A percentile compares a stretch with the other conserved stretches of the same genome.
Evolutionary conservation across 257 asterid genomes (phyloP).

Genomic region (Lycium barbarum): DNA sequence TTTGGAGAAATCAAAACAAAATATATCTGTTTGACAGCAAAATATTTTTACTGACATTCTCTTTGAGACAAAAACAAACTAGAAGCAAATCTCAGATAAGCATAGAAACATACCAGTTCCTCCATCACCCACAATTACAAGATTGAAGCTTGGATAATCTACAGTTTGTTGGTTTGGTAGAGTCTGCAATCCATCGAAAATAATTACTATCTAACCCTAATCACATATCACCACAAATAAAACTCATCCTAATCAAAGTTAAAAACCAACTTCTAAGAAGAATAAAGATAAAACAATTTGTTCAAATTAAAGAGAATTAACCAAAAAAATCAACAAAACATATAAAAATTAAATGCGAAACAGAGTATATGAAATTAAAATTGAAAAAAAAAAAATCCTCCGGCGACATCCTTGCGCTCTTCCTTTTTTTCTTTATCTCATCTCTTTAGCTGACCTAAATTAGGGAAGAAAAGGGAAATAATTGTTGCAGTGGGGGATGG

Average conservation of each 20-base stretch:
- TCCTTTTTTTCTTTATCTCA: no score
- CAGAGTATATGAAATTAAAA: neutral
- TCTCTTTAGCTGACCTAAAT: no score
- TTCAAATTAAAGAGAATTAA: no score
- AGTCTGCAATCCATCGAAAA: conserved; percentile 39
- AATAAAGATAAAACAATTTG: neutral
- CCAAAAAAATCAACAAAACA: neutral
- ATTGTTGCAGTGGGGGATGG: no score
- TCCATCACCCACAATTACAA: conserved; percentile 81
- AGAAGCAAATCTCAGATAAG: neutral
- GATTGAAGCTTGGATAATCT: conserved; percentile 59
- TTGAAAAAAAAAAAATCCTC: no score
- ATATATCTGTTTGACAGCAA: neutral
- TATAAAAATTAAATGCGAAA: neutral
- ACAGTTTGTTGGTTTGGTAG: conserved; percentile 62
- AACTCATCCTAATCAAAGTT: neutral
- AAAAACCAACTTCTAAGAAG: neutral
- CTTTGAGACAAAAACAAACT: neutral
- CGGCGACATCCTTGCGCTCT: no score
- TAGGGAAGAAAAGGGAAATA: no score
- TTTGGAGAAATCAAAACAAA: neutral
- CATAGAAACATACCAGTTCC: conserved; percentile 60
- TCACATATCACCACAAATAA: neutral
- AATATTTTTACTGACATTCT: neutral
- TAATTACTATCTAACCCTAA: neutral